Base-by-base conservation (phyloP, 768 basidiomycete species). In the Agrocybe pediades region DNA sequence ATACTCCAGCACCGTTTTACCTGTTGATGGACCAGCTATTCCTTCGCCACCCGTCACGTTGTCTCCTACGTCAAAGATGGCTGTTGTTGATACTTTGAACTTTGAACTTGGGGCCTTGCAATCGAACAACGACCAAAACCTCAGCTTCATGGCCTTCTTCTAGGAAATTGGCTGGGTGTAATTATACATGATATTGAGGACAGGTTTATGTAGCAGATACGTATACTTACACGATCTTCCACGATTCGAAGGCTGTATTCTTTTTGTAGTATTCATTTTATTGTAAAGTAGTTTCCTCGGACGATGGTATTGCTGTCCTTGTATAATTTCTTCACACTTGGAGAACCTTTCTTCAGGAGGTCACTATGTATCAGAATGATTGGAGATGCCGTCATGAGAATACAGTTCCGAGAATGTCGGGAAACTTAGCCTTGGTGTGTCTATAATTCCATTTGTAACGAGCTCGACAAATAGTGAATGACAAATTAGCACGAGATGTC, bases 81-180 rank as follows among this genome's bases (percentile, higher is more conserved):
- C 71, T 1, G 71, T 74, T 6, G 72, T 75, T 40, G 78, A 79
- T 53, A 73, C 75, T 17, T 62, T 78, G 19, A 78, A 78, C 58
- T 76, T 82, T 56, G 80, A 82, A 57, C 63, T 79, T 29, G 79
- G 78, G 0, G 77, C 78, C 7, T 59, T 81, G 54, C 72, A 74
- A 49, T 68, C 74, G 41, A 72, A 61, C 41, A 70, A 57, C 19
- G 77, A 78, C 30, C 77, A 74, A 50, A 71, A 66, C 33, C 33
- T 36, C 33, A 36, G n/a, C 44, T 79, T 74, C 73, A 78, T 80
- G 78, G 72, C 73, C 13, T 80, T 78, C 65, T 80, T 80, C 57
- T 80, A 68, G 57, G n/a, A n/a, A n/a, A n/a, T n/a, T n/a, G n/a
- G n/a, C n/a, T 30, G 19, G 33, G 33, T n/a, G 3, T 36, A 15